Conservation (phyloP, 306 rosid genomes). For the Notholithocarpus densiflorus region DNA sequence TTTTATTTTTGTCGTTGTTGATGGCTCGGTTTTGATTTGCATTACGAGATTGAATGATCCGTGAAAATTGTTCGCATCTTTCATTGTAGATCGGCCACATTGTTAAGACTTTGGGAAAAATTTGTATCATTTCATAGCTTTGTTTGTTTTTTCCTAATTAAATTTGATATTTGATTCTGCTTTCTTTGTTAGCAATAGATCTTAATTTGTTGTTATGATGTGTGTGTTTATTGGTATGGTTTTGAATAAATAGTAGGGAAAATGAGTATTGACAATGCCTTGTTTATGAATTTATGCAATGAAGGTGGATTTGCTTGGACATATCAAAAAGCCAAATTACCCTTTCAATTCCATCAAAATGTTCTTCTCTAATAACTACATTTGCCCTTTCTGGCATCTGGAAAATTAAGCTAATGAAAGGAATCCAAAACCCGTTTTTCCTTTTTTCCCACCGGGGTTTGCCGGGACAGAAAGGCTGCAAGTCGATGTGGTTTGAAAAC, state of each 20-base stretch:
- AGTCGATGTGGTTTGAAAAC: too few species aligned
- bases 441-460: too few species aligned
- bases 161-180: neutral
- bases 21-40: neutral
- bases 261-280: neutral
- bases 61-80: neutral
- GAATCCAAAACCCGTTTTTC: too few species aligned
- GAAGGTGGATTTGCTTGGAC: too few species aligned
- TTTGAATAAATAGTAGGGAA: neutral
- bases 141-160: neutral
- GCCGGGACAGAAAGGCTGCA: too few species aligned
- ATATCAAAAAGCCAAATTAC: too few species aligned
- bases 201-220: neutral
- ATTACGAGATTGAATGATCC: neutral
- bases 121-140: neutral
- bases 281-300: neutral
- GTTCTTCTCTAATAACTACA: too few species aligned
- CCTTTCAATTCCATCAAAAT: too few species aligned
- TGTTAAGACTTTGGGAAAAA: neutral
- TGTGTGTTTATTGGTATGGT: neutral
- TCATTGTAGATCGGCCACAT: constrained; percentile 4
- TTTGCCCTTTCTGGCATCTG: too few species aligned
- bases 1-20: neutral
- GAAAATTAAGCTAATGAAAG: too few species aligned
- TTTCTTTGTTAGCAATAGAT: neutral